Percentiles rank a stretch among this genome's conserved stretches.
phyloP scores from a whole-genome alignment of 1,284 basidiomycete genomes.

The Apiotrichum montevideense region DNA sequence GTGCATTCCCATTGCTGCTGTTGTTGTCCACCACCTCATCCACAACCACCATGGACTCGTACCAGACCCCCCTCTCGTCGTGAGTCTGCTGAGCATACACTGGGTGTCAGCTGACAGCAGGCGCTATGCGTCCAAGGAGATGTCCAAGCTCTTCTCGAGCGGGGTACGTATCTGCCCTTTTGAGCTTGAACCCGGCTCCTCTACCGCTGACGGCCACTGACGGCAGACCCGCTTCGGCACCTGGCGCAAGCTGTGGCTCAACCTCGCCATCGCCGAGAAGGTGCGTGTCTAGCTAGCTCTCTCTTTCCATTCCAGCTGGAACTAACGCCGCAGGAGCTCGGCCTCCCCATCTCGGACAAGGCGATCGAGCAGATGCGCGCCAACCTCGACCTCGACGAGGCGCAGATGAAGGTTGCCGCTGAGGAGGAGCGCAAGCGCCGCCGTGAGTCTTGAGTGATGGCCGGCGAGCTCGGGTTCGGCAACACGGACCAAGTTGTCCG shows the following conservation, averaged over 20 bases:
- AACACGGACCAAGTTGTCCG: too few relatives aligned
- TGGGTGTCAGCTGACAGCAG: slow-evolving; percentile 48
- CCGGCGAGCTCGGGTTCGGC: background rate
- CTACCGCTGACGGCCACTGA: background rate
- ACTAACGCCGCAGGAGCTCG: slow-evolving; percentile 58
- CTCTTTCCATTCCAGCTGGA: too few relatives aligned
- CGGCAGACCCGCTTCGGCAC: slow-evolving; percentile 85
- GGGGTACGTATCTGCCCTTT: slow-evolving; percentile 53
- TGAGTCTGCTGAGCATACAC: slow-evolving; percentile 16
- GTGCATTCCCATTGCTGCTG: too few relatives aligned
- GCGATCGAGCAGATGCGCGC: slow-evolving; percentile 91
- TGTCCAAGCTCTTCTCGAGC: slow-evolving; percentile 91
- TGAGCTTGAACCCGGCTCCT: background rate
- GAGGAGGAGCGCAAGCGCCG: slow-evolving; percentile 93
- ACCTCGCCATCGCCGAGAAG: slow-evolving; percentile 92
- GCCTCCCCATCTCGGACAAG: slow-evolving; percentile 79
- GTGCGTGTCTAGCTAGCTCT: slow-evolving; percentile 12
- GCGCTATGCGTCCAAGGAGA: slow-evolving; percentile 98
- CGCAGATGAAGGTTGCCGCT: slow-evolving; percentile 87
- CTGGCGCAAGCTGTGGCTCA: slow-evolving; percentile 96
- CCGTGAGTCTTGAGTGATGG: slow-evolving; percentile 46
- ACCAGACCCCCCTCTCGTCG: slow-evolving; percentile 53
- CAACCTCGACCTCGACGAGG: slow-evolving; percentile 81
- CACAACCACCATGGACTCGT: slow-evolving; percentile 46
- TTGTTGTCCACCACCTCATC: too few relatives aligned